Evolutionary conservation across 768 basidiomycete species (phyloP).

Genomic region (Exidia glandulosa): DNA sequence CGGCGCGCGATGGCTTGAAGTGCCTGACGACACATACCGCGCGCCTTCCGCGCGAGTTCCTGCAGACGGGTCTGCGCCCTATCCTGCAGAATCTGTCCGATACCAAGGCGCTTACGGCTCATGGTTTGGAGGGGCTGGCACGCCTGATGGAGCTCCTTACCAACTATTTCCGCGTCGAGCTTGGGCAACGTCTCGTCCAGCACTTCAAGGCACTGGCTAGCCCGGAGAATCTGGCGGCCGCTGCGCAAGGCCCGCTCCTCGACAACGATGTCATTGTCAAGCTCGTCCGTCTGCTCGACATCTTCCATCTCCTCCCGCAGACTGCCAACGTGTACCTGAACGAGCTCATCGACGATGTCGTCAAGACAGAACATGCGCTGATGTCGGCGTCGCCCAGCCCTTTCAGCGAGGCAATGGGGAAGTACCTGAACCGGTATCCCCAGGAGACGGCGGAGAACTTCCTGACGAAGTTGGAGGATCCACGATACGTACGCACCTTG

Average conservation of each 20-base stretch:
- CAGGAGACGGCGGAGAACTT: conserved; percentile 79
- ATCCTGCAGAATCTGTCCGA: conserved; percentile 98
- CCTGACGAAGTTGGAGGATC: conserved; percentile 62
- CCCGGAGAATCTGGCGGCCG: conserved; percentile 68
- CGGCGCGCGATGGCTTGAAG: conserved; percentile 85
- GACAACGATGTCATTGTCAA: conserved; percentile 90
- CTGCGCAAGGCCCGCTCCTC: conserved; percentile 65
- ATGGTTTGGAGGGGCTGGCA: conserved; percentile 87
- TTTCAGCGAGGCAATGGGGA: conserved; percentile 85
- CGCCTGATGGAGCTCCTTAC: conserved; percentile 87
- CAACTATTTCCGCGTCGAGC: conserved; percentile 99
- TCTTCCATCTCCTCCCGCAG: conserved; percentile 91
- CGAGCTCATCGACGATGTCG: conserved; percentile 74
- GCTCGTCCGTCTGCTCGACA: conserved; percentile 89
- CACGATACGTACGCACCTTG: conserved; percentile 71
- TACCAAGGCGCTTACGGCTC: conserved; percentile 84
- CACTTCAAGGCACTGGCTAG: conserved; percentile 92
- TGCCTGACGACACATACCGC: conserved; percentile 84
- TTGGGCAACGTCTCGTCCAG: conserved; percentile 92
- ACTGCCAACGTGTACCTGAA: conserved; percentile 89
- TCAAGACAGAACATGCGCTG: conserved; percentile 85
- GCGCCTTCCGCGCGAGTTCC: conserved; percentile 85
- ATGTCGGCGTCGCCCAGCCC: conserved; percentile 84
- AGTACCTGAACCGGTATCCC: conserved; percentile 86
- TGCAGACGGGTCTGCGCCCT: conserved; percentile 91